Conservation (phyloP, 2,329 filamentous ascomycete genomes). For the Penicillium expansum region DNA sequence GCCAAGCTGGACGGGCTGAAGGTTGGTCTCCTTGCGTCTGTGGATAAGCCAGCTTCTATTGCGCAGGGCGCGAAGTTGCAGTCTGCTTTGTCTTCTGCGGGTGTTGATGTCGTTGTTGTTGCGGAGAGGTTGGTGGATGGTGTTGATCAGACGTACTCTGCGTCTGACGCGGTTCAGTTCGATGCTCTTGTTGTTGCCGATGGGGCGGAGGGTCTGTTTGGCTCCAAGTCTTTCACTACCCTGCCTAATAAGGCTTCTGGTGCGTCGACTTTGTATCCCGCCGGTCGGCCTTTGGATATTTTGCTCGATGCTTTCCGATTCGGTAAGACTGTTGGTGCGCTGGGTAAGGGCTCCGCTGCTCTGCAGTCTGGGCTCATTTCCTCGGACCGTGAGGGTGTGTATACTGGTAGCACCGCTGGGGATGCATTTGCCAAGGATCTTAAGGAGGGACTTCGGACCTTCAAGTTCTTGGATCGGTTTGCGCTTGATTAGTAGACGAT, state of each 20-base stretch:
- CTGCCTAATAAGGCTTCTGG: conserved; percentile 28
- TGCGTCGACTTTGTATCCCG: conserved; percentile 61
- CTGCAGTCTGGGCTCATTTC: conserved; percentile 48
- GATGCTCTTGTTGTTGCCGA: conserved; percentile 56
- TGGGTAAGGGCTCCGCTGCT: conserved; percentile 49
- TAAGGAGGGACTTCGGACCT: conserved; percentile 60
- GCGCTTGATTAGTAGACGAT: conserved; percentile 35
- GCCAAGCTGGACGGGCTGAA: conserved; percentile 61
- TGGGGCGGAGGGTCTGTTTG: conserved; percentile 56
- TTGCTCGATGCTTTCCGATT: conserved; percentile 62
- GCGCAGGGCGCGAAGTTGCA: conserved; percentile 52
- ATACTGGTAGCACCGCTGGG: conserved; percentile 30
- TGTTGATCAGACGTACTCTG: conserved; percentile 63
- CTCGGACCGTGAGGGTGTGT: conserved; percentile 36
- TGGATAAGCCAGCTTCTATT: conserved; percentile 45
- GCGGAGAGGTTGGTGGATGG: conserved; percentile 56
- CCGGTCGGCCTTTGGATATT: conserved; percentile 62
- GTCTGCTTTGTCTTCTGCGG: conserved; percentile 37
- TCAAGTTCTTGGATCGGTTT: conserved; percentile 66
- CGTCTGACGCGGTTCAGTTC: conserved; percentile 53
- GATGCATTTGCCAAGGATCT: conserved; percentile 47
- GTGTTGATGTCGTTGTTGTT: conserved; percentile 59
- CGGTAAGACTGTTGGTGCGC: conserved; percentile 65
- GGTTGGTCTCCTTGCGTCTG: conserved; percentile 61
- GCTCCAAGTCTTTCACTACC: conserved; percentile 19